Evolutionary conservation across 257 asterid genomes (phyloP).

Genomic region (Datura wrightii): DNA sequence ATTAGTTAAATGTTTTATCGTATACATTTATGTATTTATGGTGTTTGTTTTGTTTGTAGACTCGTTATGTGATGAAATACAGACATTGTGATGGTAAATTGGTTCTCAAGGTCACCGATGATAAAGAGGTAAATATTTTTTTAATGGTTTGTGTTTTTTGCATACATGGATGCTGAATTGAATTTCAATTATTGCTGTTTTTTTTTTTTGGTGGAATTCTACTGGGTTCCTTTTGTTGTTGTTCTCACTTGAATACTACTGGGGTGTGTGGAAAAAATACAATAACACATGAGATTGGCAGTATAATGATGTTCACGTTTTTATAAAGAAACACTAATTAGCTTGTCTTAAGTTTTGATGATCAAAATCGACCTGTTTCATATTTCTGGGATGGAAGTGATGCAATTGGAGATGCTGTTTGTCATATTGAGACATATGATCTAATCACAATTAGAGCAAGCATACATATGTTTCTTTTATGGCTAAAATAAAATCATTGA

Average conservation of each 20-base stretch:
- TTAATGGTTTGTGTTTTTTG: neutral
- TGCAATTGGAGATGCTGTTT: neutral
- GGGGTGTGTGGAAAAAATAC: neutral
- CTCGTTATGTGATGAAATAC: conserved; percentile 85
- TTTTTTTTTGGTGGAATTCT: neutral
- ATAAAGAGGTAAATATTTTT: conserved; percentile 59
- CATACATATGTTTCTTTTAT: neutral
- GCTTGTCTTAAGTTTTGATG: neutral
- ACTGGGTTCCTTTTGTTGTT: neutral
- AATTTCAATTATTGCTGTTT: neutral
- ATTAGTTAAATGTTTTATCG: neutral
- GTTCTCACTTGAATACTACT: neutral
- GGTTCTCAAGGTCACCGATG: conserved; percentile 90
- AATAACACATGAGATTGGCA: neutral
- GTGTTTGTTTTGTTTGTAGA: conserved; percentile 46
- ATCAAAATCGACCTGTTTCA: neutral
- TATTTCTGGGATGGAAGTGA: neutral
- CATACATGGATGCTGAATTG: neutral
- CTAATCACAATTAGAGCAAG: neutral
- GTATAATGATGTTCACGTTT: neutral
- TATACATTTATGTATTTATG: conserved; percentile 13
- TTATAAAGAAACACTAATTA: neutral
- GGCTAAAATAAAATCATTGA: neutral
- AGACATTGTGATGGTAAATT: conserved; percentile 87
- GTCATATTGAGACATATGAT: neutral